Evolutionary conservation across 306 rosid species (phyloP).

Genomic region (Medicago arabica): DNA sequence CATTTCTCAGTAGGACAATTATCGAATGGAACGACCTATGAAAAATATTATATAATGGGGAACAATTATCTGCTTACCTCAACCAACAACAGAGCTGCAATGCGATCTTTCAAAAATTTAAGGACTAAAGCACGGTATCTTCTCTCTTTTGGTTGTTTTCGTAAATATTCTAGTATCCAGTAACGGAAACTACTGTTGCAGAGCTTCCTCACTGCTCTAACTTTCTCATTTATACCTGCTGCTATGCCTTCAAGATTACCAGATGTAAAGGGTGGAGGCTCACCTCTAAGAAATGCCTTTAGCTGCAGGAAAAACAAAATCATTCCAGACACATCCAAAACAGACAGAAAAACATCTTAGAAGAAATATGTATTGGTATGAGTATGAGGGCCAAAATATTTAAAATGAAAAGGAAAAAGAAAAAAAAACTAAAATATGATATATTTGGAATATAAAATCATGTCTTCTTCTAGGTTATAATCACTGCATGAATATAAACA

Average conservation of each 20-base stretch:
- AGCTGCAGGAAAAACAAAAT: conserved; percentile 48
- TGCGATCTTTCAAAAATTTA: conserved; percentile 82
- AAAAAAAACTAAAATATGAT: conserved; percentile 1
- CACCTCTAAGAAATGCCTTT: conserved; percentile 82
- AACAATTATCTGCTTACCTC: conserved; percentile 66
- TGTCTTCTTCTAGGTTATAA: background rate
- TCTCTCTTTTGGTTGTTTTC: conserved; percentile 80
- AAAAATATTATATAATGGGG: conserved; percentile 36
- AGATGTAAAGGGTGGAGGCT: conserved; percentile 74
- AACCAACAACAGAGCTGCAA: conserved; percentile 75
- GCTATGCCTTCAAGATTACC: conserved; percentile 88
- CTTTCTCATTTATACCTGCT: conserved; percentile 62
- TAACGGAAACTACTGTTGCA: conserved; percentile 75
- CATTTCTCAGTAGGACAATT: conserved; percentile 14
- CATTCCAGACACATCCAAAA: conserved; percentile 35
- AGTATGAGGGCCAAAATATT: conserved; percentile 11
- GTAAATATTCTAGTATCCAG: conserved; percentile 87
- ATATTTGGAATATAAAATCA: conserved; percentile 22
- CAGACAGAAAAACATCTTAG: conserved; percentile 16
- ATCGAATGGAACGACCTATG: conserved; percentile 4
- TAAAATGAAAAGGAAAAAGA: too few relatives aligned
- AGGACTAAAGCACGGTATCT: conserved; percentile 78
- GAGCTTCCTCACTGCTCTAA: conserved; percentile 75
- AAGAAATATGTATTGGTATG: conserved; percentile 24
- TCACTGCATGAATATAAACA: conserved; percentile 31